These are phyloP conservation scores for Blepharisma undulans DNA, from an alignment of 169 alveolate genomes.

Conservation along the genomic window DNA sequence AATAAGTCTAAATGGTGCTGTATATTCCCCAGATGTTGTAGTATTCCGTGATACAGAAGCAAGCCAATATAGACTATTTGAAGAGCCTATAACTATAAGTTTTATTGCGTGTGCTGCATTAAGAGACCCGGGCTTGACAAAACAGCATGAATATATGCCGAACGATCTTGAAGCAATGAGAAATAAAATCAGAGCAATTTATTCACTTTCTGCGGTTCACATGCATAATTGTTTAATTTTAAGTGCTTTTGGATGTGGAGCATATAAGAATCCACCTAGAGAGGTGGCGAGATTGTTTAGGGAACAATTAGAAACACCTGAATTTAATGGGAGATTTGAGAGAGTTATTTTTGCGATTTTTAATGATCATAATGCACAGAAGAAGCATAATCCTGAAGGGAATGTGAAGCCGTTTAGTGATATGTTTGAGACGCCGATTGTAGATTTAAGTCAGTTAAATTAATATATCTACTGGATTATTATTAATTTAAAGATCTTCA, in stretches of 20 bases:
- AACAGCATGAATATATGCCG: not conserved
- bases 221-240: not conserved
- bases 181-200: not conserved
- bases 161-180: not conserved
- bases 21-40: slow-evolving; percentile 17
- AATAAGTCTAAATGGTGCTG: not conserved
- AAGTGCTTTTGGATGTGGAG: slow-evolving; percentile 45
- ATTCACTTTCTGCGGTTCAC: not conserved
- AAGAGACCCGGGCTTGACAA: not conserved
- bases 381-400: not conserved
- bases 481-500: not conserved
- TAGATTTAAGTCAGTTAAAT: not conserved
- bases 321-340: slow-evolving; percentile 15
- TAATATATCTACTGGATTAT: not conserved
- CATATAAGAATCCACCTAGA: slow-evolving; percentile 21
- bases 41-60: slow-evolving; percentile 35
- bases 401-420: slow-evolving; percentile 9
- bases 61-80: not conserved
- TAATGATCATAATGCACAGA: slow-evolving; percentile 25
- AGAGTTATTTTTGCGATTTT: slow-evolving; percentile 28
- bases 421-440: not conserved
- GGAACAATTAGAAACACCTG: not conserved
- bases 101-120: slow-evolving; percentile 22
- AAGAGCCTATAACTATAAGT: not conserved
- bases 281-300: slow-evolving; percentile 18